phyloP scores from a whole-genome alignment of 805 yeast species.

The Helenozyma baotianmanensis region DNA sequence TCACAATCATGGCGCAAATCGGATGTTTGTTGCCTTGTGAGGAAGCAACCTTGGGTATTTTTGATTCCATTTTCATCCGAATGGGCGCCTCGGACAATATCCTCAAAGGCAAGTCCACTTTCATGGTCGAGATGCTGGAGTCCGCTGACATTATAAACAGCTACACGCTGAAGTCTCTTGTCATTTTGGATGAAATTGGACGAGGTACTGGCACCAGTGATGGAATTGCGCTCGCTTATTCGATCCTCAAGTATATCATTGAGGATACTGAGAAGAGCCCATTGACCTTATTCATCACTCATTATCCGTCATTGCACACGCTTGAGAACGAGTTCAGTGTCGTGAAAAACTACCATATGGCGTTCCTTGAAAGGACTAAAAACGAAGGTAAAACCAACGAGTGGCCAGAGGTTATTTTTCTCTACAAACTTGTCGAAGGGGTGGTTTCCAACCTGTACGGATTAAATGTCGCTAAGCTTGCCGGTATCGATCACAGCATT shows the following conservation, averaged over 20 bases:
- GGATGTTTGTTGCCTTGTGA: constrained; percentile 75
- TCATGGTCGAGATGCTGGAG: constrained; percentile 72
- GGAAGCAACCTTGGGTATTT: constrained; percentile 55
- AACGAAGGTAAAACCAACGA: constrained; percentile 18
- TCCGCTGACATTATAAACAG: constrained; percentile 51
- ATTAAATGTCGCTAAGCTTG: constrained; percentile 76
- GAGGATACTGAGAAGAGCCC: constrained; percentile 36
- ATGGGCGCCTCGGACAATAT: constrained; percentile 85
- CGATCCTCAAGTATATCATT: constrained; percentile 60
- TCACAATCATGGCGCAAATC: constrained; percentile 68
- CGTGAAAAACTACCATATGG: constrained; percentile 70
- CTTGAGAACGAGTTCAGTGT: constrained; percentile 39
- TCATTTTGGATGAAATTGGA: constrained; percentile 73
- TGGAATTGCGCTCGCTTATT: constrained; percentile 77
- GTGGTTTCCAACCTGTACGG: constrained; percentile 66
- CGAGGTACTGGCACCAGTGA: constrained; percentile 72
- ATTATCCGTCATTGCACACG: constrained; percentile 63
- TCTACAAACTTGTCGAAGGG: constrained; percentile 34
- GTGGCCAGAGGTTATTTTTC: constrained; percentile 36
- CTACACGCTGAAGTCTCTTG: constrained; percentile 54
- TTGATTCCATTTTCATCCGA: constrained; percentile 74
- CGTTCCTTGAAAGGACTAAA: constrained; percentile 43
- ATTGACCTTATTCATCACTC: constrained; percentile 75
- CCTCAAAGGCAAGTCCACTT: constrained; percentile 73
- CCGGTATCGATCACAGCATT: constrained; percentile 50